Evolutionary conservation across 1,139 yeast species (phyloP), one percentile per base, ranked within the genome.

Genomic region (Magnusiomyces magnusii): DNA sequence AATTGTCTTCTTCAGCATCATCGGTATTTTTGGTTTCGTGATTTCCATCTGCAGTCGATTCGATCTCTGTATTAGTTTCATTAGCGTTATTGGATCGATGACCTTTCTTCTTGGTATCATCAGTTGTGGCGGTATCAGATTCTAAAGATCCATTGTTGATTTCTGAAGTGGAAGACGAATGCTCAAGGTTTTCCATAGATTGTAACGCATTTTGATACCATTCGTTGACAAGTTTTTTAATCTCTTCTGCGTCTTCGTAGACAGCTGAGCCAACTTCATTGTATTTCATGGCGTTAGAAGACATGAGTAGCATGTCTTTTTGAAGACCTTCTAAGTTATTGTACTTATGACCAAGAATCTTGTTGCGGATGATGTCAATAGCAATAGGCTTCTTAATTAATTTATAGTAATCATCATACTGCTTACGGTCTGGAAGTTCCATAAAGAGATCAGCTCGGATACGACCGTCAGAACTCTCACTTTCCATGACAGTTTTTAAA

Each of bases 261-360:
- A 92, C 92, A 61, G 86, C 71, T 0, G 97, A 89, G 0, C 93
- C 96, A 68, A 89, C 97, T 69, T 91, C 95, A 67, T 92, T 92
- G 71, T 91, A 92, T 34, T 83, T 81, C 62, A 85, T 80, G 0
- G 97, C 97, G 72, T 92, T 92, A 58, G 82, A 79, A 71, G 89
- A 87, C 81, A 92, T 88, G 65, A 86, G 77, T 64, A 87, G 86
- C 61, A 89, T 75, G 67, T 88, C 96, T 62, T 82, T 86, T 60
- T 86, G 75, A 59, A 87, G 80, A 63, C 86, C 92, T 51, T 82
- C 78, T 56, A 85, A 73, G 13, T 76, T 73, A 25, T 76, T 75
- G 67, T 88, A 89, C 7, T 79, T 75, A 51, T 79, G 81, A 10
- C 54, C 54, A 28, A 76, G 75, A 56, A 88, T 78, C 66, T 88